phyloP scores from a whole-genome alignment of 495 filamentous ascomycete species.

The Lophiotrema nucula region DNA sequence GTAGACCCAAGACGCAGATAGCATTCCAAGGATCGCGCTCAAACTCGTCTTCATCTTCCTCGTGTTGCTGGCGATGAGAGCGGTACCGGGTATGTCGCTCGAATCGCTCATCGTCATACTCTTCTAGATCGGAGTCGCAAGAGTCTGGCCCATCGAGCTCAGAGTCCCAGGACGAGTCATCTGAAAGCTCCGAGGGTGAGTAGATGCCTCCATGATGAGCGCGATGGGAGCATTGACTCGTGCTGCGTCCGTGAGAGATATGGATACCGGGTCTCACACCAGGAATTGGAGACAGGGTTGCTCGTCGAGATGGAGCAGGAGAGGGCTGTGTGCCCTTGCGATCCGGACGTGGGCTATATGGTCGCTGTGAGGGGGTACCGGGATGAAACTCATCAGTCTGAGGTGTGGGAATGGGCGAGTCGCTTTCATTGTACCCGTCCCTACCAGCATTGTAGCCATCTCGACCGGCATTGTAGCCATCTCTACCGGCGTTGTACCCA shows the following conservation, averaged over 20 bases:
- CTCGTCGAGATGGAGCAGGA: slow-evolving; percentile 27
- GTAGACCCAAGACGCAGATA: slow-evolving; percentile 73
- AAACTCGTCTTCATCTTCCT: slow-evolving; percentile 37
- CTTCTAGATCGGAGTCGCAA: slow-evolving; percentile 25
- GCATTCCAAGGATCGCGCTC: slow-evolving; percentile 76
- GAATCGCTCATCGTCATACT: slow-evolving; percentile 11
- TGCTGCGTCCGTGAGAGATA: slow-evolving; percentile 18
- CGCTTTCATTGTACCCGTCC: slow-evolving; percentile 25
- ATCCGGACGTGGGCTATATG: slow-evolving; percentile 27
- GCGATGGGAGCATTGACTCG: slow-evolving; percentile 23
- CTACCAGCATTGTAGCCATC: slow-evolving; percentile 25
- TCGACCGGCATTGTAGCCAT: slow-evolving; percentile 24
- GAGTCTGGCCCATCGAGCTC: slow-evolving; percentile 38
- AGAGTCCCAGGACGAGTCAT: slow-evolving; percentile 42
- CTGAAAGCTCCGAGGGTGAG: slow-evolving; percentile 25
- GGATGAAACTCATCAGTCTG: slow-evolving; percentile 25
- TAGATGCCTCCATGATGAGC: slow-evolving; percentile 9
- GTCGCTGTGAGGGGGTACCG: slow-evolving; percentile 27
- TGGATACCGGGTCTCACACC: slow-evolving; percentile 31
- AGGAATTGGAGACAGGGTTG: slow-evolving; percentile 33
- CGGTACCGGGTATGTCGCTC: slow-evolving; percentile 1
- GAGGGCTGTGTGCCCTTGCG: slow-evolving; percentile 10
- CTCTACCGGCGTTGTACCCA: slow-evolving; percentile 29
- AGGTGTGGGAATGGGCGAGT: slow-evolving; percentile 23
- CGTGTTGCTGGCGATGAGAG: slow-evolving; percentile 9